Percentiles rank a stretch among this genome's conserved stretches.
Conservation (phyloP, 192 early-diverging fungal genomes). For the Coemansia aciculifera region DNA sequence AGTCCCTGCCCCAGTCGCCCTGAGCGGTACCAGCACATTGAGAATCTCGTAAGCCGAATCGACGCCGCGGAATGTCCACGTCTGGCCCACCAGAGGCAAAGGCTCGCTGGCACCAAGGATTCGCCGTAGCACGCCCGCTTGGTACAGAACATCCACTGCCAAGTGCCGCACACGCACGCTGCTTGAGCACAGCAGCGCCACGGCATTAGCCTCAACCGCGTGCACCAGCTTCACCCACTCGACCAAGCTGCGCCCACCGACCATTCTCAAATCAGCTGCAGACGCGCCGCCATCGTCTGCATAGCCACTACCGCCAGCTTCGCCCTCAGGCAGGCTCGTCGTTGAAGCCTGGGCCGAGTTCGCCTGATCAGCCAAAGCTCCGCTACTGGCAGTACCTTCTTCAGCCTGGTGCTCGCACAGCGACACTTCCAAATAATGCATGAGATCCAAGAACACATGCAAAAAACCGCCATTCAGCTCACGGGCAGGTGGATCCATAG, state of each 20-base stretch:
- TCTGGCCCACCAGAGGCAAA: conserved; percentile 13
- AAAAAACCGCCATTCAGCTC: conserved; percentile 59
- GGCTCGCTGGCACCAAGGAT: conserved; percentile 33
- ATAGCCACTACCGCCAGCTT: background rate
- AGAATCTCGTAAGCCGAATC: conserved; percentile 47
- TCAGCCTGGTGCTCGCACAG: conserved; percentile 31
- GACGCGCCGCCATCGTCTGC: background rate
- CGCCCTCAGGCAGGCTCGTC: background rate
- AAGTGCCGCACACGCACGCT: conserved; percentile 33
- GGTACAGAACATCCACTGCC: conserved; percentile 45
- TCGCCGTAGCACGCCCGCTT: conserved; percentile 31
- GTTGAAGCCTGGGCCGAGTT: background rate
- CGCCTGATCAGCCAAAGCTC: background rate
- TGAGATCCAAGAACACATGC: conserved; percentile 66
- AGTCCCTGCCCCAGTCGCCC: background rate
- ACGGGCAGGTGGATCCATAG: background rate
- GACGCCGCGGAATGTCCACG: conserved; percentile 27
- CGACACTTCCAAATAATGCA: conserved; percentile 53
- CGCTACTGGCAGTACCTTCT: background rate
- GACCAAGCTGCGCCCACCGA: conserved; percentile 25
- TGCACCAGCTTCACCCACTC: conserved; percentile 40
- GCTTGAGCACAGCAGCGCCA: conserved; percentile 49
- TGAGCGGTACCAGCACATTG: conserved; percentile 33
- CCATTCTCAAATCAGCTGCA: conserved; percentile 2
- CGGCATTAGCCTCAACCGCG: conserved; percentile 43